phyloP scores from a whole-genome alignment of 2,329 filamentous ascomycete species.

The Hymenoscyphus linearis region DNA sequence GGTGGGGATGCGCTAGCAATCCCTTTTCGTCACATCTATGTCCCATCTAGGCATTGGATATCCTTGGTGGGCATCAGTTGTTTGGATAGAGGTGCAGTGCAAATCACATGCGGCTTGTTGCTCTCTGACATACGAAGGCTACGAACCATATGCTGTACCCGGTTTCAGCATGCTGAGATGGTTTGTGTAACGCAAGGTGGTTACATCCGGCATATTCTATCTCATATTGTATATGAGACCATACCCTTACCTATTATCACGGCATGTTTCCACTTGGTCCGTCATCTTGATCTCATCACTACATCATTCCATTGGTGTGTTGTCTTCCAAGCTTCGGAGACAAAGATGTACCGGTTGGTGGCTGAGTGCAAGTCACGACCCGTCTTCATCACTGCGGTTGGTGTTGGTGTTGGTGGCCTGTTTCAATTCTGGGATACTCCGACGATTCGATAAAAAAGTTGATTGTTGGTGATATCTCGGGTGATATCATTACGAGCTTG shows the following conservation, averaged over 20 bases:
- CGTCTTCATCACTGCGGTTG: neutral
- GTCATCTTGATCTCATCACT: no score
- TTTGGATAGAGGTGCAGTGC: neutral
- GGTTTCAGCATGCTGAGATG: neutral
- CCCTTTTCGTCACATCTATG: neutral
- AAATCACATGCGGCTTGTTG: neutral
- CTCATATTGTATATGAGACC: neutral
- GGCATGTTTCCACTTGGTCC: neutral
- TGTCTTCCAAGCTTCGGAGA: neutral
- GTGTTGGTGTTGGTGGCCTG: neutral
- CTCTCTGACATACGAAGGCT: neutral
- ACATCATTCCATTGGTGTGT: no score
- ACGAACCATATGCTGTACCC: neutral
- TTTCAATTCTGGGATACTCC: neutral
- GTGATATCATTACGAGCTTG: no score
- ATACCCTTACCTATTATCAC: no score
- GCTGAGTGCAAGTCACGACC: neutral
- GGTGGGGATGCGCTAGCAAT: neutral
- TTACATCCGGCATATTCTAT: neutral
- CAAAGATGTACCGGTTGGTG: neutral
- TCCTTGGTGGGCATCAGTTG: neutral
- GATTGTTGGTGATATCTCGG: neutral
- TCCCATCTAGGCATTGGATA: neutral
- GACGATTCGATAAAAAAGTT: no score
- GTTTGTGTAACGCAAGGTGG: constrained; percentile 1